These are phyloP conservation scores for Claviceps paspali DNA, from an alignment of 2,329 filamentous ascomycete species.

Conservation along the genomic window DNA sequence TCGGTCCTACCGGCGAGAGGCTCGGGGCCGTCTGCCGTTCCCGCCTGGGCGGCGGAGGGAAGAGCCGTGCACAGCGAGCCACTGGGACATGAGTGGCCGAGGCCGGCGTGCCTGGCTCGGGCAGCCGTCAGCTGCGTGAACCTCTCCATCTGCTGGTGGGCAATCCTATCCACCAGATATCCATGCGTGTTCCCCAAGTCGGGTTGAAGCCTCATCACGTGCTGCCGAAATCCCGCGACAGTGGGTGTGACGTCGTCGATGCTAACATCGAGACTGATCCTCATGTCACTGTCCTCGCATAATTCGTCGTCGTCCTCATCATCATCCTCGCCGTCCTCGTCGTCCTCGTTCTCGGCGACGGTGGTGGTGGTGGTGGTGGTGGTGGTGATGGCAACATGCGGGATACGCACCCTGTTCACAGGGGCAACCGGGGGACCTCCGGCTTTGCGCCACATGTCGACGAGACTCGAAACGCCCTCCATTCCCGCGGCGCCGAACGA, in stretches of 20 bases:
- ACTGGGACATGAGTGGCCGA: constrained; percentile 46
- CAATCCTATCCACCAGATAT: constrained; percentile 66
- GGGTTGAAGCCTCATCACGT: constrained; percentile 63
- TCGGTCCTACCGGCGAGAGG: constrained; percentile 35
- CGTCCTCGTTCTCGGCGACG: background rate
- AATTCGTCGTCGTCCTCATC: constrained; percentile 41
- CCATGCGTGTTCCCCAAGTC: constrained; percentile 37
- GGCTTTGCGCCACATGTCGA: constrained; percentile 34
- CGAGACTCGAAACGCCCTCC: constrained; percentile 28
- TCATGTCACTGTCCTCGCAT: constrained; percentile 43
- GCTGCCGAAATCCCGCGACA: constrained; percentile 58
- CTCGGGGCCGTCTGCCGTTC: constrained; percentile 45
- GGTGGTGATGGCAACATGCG: constrained; percentile 3
- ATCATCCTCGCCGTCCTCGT: constrained; percentile 24
- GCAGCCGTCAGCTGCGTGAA: constrained; percentile 63
- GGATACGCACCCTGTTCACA: constrained; percentile 20
- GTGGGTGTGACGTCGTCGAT: constrained; percentile 58
- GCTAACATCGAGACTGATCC: constrained; percentile 45
- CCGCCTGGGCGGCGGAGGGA: constrained; percentile 47
- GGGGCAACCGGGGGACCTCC: constrained; percentile 39
- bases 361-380: background rate
- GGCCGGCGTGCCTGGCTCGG: constrained; percentile 53
- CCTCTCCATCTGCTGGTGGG: constrained; percentile 61
- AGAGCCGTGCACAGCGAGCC: constrained; percentile 47
- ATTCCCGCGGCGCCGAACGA: constrained; percentile 13